Percentiles rank a stretch among this genome's conserved stretches.
Evolutionary conservation across 2,329 filamentous ascomycete species (phyloP).

Genomic region (Diaporthe batatas): DNA sequence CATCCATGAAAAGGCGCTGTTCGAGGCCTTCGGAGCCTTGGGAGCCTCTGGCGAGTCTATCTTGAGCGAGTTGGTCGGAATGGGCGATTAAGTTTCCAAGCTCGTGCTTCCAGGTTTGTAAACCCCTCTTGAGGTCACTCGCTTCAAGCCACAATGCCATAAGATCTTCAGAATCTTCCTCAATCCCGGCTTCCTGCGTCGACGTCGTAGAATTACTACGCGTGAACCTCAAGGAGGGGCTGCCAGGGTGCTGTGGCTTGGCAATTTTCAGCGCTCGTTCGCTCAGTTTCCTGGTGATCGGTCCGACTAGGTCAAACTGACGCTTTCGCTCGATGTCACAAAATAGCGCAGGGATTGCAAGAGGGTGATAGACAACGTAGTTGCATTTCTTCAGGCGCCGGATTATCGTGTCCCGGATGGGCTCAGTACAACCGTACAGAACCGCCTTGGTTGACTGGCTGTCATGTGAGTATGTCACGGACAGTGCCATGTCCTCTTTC

Average conservation of each 20-base stretch:
- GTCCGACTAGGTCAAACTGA: slow-evolving; percentile 25
- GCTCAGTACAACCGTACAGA: slow-evolving; percentile 1
- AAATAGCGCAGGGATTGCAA: slow-evolving; percentile 23
- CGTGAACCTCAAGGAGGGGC: background rate
- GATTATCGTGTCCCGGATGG: background rate
- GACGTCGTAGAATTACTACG: background rate
- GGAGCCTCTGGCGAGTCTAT: too few species aligned
- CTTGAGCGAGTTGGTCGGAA: slow-evolving; percentile 12
- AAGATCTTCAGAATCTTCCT: slow-evolving; percentile 21
- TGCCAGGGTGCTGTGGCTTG: background rate
- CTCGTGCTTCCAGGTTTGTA: slow-evolving; percentile 44
- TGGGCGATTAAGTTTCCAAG: slow-evolving; percentile 45
- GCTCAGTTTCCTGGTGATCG: background rate
- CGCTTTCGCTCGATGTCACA: slow-evolving; percentile 37
- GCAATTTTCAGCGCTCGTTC: background rate
- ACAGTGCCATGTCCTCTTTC: slow-evolving; percentile 5
- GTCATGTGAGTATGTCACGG: slow-evolving; percentile 15
- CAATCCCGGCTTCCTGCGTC: background rate
- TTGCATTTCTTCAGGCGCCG: background rate
- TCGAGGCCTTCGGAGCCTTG: background rate
- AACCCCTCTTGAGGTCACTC: slow-evolving; percentile 42
- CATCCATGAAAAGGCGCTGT: background rate
- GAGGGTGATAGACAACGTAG: background rate
- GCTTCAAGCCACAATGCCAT: slow-evolving; percentile 44
- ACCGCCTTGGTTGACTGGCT: background rate